Percentiles rank a stretch among this genome's conserved stretches.
phyloP scores from a whole-genome alignment of 2,329 filamentous ascomycete species.

The Talaromyces piceae region DNA sequence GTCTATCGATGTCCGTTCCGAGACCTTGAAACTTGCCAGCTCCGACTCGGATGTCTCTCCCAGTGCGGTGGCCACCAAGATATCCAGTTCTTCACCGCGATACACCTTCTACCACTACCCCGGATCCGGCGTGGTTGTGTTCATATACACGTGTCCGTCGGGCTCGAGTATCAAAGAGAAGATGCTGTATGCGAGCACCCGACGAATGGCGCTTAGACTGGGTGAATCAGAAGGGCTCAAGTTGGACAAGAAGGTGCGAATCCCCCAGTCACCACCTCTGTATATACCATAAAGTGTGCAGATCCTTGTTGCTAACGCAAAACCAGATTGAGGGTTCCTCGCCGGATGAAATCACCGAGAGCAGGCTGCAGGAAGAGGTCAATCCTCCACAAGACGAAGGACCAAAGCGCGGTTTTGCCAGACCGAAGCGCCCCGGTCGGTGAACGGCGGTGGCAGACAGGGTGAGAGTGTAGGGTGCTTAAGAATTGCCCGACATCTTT shows the following conservation, averaged over 20 bases:
- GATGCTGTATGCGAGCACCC: slow-evolving; percentile 57
- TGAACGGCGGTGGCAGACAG: slow-evolving; percentile 23
- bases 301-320: slow-evolving; percentile 14
- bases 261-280: background rate
- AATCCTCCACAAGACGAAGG: slow-evolving; percentile 41
- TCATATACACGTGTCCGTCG: slow-evolving; percentile 58
- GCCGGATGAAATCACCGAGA: slow-evolving; percentile 50
- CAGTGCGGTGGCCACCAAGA: slow-evolving; percentile 37
- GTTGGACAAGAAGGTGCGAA: slow-evolving; percentile 47
- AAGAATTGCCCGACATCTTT: background rate
- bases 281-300: too few species aligned
- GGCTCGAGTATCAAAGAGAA: slow-evolving; percentile 56
- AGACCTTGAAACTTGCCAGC: slow-evolving; percentile 49
- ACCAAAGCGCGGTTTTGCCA: slow-evolving; percentile 50
- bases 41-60: slow-evolving; percentile 37
- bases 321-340: slow-evolving; percentile 51
- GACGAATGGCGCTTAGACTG: slow-evolving; percentile 45
- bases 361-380: slow-evolving; percentile 48
- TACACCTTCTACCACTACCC: slow-evolving; percentile 55
- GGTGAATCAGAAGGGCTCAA: slow-evolving; percentile 51
- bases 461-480: slow-evolving; percentile 1
- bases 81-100: slow-evolving; percentile 49
- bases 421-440: slow-evolving; percentile 56
- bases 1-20: slow-evolving; percentile 38
- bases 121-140: slow-evolving; percentile 44